Conservation (phyloP, 2,329 filamentous ascomycete species). For the Aspergillus sp. region DNA sequence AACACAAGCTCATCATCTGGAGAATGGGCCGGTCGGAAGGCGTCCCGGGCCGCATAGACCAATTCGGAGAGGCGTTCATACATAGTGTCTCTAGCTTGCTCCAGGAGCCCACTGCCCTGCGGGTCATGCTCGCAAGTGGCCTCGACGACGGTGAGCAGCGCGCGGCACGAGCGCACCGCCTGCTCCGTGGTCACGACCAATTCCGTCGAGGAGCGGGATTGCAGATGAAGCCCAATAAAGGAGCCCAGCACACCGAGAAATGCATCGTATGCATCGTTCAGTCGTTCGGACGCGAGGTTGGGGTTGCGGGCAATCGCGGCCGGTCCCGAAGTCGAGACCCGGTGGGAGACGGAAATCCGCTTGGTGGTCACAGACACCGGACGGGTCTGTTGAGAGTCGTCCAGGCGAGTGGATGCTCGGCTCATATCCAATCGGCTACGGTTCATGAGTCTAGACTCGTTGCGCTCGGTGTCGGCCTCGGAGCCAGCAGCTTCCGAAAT, state of each 20-base stretch:
- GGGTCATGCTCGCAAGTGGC: constrained; percentile 77
- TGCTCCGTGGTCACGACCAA: constrained; percentile 80
- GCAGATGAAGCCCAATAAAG: constrained; percentile 89
- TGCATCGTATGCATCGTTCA: constrained; percentile 78
- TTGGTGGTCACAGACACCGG: constrained; percentile 45
- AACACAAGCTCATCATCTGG: constrained; percentile 75
- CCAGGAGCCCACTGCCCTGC: constrained; percentile 66
- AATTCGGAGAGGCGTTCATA: constrained; percentile 78
- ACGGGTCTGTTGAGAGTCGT: constrained; percentile 31
- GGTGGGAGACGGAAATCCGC: constrained; percentile 64
- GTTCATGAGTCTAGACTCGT: constrained; percentile 36
- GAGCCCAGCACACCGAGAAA: constrained; percentile 90
- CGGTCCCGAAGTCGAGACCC: constrained; percentile 73
- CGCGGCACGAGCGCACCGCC: constrained; percentile 77
- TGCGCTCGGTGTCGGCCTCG: constrained; percentile 31
- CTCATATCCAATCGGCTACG: constrained; percentile 34
- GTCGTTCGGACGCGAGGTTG: constrained; percentile 79
- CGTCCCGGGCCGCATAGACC: constrained; percentile 77
- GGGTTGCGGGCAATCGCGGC: constrained; percentile 64
- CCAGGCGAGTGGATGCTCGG: constrained; percentile 30
- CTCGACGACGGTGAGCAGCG: constrained; percentile 77
- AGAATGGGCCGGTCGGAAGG: constrained; percentile 68
- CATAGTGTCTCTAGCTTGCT: constrained; percentile 72
- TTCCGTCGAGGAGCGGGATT: constrained; percentile 86
- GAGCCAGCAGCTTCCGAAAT: constrained; percentile 25